Percentiles rank a stretch among this genome's conserved stretches.
Evolutionary conservation across 805 yeast species (phyloP).

Genomic region (Candida pseudoglaebosa): DNA sequence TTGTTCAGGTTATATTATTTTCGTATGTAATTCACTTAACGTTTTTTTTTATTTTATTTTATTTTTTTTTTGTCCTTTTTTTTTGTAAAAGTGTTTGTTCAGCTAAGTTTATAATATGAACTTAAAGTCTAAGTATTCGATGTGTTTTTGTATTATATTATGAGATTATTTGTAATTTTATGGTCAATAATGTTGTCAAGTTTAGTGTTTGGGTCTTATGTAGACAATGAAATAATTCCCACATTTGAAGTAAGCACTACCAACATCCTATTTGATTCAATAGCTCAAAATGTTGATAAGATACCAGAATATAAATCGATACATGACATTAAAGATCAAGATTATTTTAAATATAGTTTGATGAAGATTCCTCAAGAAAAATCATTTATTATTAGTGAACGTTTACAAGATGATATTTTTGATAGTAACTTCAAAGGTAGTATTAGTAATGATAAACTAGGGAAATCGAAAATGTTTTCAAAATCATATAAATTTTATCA

Average conservation of each 20-base stretch:
- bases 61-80: no score
- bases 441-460: not conserved
- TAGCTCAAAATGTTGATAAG: slow-evolving; percentile 2
- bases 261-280: slow-evolving; percentile 1
- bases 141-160: no score
- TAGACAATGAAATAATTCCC: slow-evolving; percentile 2
- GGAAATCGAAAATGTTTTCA: not conserved
- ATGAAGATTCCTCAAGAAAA: slow-evolving; percentile 2
- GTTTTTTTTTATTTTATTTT: no score
- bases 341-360: not conserved
- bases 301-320: not conserved
- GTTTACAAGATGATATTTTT: not conserved
- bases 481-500: not conserved
- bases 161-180: not conserved
- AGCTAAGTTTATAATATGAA: no score
- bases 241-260: slow-evolving; percentile 2
- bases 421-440: not conserved
- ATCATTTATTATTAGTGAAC: slow-evolving; percentile 1
- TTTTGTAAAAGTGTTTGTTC: no score
- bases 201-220: not conserved
- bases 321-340: not conserved
- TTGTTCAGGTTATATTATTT: no score
- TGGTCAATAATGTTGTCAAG: not conserved
- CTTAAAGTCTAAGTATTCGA: no score
- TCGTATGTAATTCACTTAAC: no score